Evolutionary conservation across 371 early-diverging fungal genomes (phyloP), one percentile per base, ranked within the genome.

Genomic region (Lichtheimia ornata): DNA sequence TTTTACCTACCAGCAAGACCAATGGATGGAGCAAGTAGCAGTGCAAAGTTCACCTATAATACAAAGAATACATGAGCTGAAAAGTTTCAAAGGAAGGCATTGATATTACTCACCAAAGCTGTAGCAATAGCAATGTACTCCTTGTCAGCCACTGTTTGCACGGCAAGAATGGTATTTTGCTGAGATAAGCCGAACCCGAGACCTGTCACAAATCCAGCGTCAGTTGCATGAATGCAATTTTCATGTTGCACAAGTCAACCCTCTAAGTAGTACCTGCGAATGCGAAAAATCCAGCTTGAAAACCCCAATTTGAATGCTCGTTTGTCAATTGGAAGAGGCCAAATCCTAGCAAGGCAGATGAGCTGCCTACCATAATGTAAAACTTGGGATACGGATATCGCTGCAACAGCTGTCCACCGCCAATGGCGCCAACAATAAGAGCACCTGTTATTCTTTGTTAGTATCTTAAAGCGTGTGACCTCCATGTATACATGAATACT

Each of bases 111-210:
- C 18, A 74, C 65, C 62, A 82, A 70, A 14, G 84, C 73, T 14
- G 91, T 87, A 42, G 80, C 85, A 25, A 90, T 71, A 15, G 91
- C 84, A 54, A 88, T 79, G 59, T 87, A 83, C 45, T 71, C 72
- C 25, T 66, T 65, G 12, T 51, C 70, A 3, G 86, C 85, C 3
- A 80, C 54, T 0, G 80, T 71, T 68, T 90, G 91, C 5, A 76
- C 79, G 0, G 77, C 83, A 9, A 89, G 69, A n/a, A 86, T 77
- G 30, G 68, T 65, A 30, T 84, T 84, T 70, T 89, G 88, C 66
- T 88, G 81, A 14, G 80, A 76, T 24, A 87, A 51, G 18, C 91
- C 91, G 17, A 85, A 63, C 17, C 88, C 88, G 4, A 84, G 65
- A 45, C 57, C 58, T 63, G 20, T 40, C 18, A 14, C 45, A 0